Evolutionary conservation across 257 asterid species (phyloP), one percentile per base, ranked within the genome.

Genomic region (Capsicum rhomboideum): DNA sequence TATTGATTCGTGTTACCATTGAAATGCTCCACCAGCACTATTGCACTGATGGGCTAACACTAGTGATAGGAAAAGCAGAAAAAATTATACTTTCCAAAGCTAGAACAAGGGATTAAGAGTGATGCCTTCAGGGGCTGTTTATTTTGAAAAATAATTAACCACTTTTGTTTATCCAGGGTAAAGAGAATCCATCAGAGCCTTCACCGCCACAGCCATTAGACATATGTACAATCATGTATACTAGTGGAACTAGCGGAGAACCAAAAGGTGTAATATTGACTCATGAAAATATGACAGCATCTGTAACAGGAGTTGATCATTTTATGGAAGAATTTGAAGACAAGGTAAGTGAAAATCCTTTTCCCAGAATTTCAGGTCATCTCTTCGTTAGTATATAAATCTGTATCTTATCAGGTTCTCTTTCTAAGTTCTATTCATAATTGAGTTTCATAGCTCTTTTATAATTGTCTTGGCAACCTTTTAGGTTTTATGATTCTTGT

Each of bases 221-320:
- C 87, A 90, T 89, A 17, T 89, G 98, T 86, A 94, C 99, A 17
- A 92, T 96, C 58, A 96, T 96, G 99, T 96, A 96, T 90, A 96
- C 99, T 3, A 96, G 99, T 72, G 99, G 99, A 53, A 96, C 99
- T 21, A 94, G 99, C 42, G 99, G 99, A 40, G 91, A 91, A 63
- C 99, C 99, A 1, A 96, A 96, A 91, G 99, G 99, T 29, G 99
- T 96, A 63, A 88, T 96, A 52, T 85, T 96, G 91, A 96, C 98
- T 56, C 99, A 96, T 84, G 98, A 93, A 80, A 94, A 91, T 84
- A 87, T 95, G 82, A 53, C 92, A 59, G 91, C 97, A 3, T 88
- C 75, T 85, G 87, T 93, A 64, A 85, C 87, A 54, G 99, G 99
- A 8, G 89, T 96, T 14, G 99, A 96, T 90, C 84, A 90, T 84